These are phyloP conservation scores for Suhomyces coccinellae DNA, from an alignment of 1,139 yeast genomes.

Conservation along the genomic window DNA sequence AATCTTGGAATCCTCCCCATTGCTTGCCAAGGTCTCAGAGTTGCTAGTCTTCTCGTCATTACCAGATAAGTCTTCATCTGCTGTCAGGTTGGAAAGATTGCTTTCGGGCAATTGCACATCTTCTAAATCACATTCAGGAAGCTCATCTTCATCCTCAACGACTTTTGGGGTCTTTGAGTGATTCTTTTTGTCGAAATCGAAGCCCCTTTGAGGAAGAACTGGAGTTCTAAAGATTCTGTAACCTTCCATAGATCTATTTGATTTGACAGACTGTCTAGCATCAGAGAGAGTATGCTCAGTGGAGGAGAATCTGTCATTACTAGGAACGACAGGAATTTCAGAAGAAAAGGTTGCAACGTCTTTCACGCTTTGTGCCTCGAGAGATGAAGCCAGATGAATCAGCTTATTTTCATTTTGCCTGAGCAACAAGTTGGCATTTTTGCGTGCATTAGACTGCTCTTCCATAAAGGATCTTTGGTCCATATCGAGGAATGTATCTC, in stretches of 20 bases:
- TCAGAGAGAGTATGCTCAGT: not conserved
- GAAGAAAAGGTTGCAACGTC: constrained; percentile 8
- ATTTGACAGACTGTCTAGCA: not conserved
- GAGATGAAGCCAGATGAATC: constrained; percentile 4
- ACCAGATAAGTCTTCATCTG: constrained; percentile 2
- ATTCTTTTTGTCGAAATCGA: not conserved
- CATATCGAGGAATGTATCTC: constrained; percentile 16
- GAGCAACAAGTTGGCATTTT: constrained; percentile 6
- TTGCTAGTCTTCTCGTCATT: constrained; percentile 13
- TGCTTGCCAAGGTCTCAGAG: constrained; percentile 12
- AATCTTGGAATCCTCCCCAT: constrained; percentile 8
- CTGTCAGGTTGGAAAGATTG: constrained; percentile 1
- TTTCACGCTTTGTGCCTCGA: constrained; percentile 5
- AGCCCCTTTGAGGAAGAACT: constrained; percentile 2
- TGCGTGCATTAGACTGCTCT: constrained; percentile 9
- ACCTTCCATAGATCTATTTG: constrained; percentile 3
- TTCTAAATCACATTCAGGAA: constrained; percentile 19
- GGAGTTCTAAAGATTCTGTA: constrained; percentile 9
- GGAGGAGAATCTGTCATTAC: not conserved
- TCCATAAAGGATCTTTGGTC: constrained; percentile 14
- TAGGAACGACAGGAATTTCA: constrained; percentile 1
- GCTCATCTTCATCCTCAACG: constrained; percentile 11
- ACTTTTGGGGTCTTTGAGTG: not conserved
- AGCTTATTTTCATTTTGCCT: constrained; percentile 9
- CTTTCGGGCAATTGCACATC: constrained; percentile 13